Base-by-base conservation (phyloP, 768 basidiomycete genomes). In the Sarcomyxa edulis region DNA sequence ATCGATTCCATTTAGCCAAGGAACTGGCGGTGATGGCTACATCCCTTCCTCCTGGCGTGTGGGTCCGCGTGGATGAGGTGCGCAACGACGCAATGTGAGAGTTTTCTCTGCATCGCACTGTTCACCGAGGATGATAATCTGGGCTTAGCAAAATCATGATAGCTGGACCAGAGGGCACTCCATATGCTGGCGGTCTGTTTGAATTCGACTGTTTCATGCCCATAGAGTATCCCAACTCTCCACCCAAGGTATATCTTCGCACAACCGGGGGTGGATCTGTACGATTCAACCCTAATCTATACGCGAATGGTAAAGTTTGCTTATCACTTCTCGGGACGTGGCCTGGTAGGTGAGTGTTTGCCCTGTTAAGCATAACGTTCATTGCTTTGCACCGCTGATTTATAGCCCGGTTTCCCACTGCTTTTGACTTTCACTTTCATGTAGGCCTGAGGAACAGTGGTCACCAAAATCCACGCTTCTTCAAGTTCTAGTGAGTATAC, bases 131-230 rank as follows among this genome's bases (percentile, higher is more conserved):
- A 43, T 31, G 35, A 25, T 26, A 23, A 7, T 10, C 27, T n/a
- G 4, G 30, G 38, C 34, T 34, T 47, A 75, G 71, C 8, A 74
- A 74, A 47, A 60, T 73, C 25, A 68, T 78, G 66, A 76, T 78
- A 37, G 75, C 74, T 18, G 76, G 76, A 1, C 76, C 76, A 4
- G 69, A 70, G 38, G 69, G 61, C 22, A 76, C 74, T 11, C 76
- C 75, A 3, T 76, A 78, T 48, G 66, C 66, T 8, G 67, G 68
- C 10, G 75, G 74, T 2, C 52, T 78, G 14, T 74, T 74, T 48
- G 74, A 75, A 50, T 76, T 77, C 42, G 75, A 78, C 49, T 72
- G 72, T 47, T 74, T 73, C 50, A 63, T 77, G 45, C 75, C 75
- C 11, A 48, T 74, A 10, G 55, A 66, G 36, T 76, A 78, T 50